Base-by-base conservation (phyloP, 129 eudicot species). In the Oenanthe sinensis region DNA sequence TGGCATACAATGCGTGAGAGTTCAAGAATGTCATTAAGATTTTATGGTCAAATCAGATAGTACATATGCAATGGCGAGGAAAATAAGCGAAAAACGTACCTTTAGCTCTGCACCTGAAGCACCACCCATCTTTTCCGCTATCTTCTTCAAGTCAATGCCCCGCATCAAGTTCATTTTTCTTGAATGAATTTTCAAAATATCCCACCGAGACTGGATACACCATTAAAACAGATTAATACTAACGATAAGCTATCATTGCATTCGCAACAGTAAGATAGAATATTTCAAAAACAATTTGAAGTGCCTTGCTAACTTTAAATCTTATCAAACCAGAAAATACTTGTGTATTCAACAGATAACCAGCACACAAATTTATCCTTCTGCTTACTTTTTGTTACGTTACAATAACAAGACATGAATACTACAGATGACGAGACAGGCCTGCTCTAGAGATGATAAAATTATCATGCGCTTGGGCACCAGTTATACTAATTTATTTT, bases 81-180 rank as follows among this genome's bases (percentile, higher is more conserved):
- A 60, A 24, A 26, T 6, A 24, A 62, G 33, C 33, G 16, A n/a
- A 16, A 8, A 62, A 40, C 44, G 16, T 10, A 80, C 84, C 84
- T 82, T 82, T 22, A 82, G 84, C 67, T 82, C 84, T 15, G 84
- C 84, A 42, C 84, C 84, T 22, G 84, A 82, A 47, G 84, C 84
- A 52, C 84, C 84, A 77, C 62, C 62, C 84, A 82, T 72, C 76
- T 72, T 72, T 44, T 72, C 76, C 8, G 76, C 76, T 8, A 72
- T 44, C 76, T 72, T 72, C 76, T 72, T 72, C 20, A 72, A 43
- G 47, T 72, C 76, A 43, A 72, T 72, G 14, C 76, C 76, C 26
- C 76, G 76, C 76, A 72, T 72, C 54, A 72, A 72, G 76, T 72
- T 72, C 76, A 72, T 72, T 72, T n/a, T 82, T 13, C 84, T 82